Base-by-base conservation (phyloP, 2,329 filamentous ascomycete genomes). In the Cladosporium oxysporum region DNA sequence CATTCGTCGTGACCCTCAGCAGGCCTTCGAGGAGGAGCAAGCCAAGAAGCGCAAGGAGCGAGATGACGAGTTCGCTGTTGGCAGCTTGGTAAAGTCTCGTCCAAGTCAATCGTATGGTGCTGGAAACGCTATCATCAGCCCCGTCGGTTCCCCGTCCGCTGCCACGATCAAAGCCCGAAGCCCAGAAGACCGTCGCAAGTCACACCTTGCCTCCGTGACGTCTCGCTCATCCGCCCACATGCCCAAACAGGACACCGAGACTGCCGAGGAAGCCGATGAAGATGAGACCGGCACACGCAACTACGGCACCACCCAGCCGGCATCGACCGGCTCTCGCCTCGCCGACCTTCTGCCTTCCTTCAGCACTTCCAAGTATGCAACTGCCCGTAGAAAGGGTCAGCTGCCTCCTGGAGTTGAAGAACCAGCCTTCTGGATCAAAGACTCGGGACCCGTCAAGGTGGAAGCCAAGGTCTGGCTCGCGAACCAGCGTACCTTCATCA, bases 391-490 rank as follows among this genome's bases (percentile, higher is more conserved):
- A 31, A 79, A 80, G 60, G 80, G 82, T 14, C 80, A 84, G 62
- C 83, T 98, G 3, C 95, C 95, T 0, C 91, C 93, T 29, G 95
- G 95, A 35, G 92, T 99, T n/a, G 87, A 87, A 26, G 89, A 96
- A 75, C 95, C 95, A 1, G 87, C 86, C 10, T 85, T 88, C 70
- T 96, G 94, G 89, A 91, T 99, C 83, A 99, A 99, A 82, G 96
- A 99, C 79, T 87, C 90, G 37, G 94, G 95, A 3, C 91, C 93
- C 41, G 86, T 98, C 70, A 91, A 93, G 76, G 92, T 99, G 66
- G 95, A 99, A 81, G 93, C 92, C 68, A 99, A 99, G 80, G 94
- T 99, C 33, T 99, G 95, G 94, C 89, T 99, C 66, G 95, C 95
- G 64, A 99, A 99, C 79, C 94, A 99, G 81, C 90, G 95, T 68